Conservation (phyloP, 2,329 filamentous ascomycete genomes). For the Alternaria consortialis region DNA sequence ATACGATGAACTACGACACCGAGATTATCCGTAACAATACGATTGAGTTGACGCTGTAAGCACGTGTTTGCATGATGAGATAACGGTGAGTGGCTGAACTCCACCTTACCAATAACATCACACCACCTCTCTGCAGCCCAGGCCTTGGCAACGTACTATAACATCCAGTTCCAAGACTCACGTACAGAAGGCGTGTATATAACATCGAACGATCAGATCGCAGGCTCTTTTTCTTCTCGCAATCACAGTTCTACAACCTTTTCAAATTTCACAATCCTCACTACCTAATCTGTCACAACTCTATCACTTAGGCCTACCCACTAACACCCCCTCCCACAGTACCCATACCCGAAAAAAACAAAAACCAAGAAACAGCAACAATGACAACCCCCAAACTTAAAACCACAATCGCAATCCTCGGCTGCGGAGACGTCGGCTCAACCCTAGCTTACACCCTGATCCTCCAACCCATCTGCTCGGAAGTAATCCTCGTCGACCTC, state of each 20-base stretch:
- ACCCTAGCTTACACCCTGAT: conserved; percentile 63
- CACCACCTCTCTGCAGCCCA: conserved; percentile 31
- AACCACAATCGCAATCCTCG: conserved; percentile 60
- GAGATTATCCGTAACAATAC: neutral
- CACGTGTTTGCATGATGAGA: conserved; percentile 5
- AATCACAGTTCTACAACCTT: neutral
- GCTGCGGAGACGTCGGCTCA: conserved; percentile 61
- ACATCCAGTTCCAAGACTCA: conserved; percentile 4
- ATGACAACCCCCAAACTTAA: conserved; percentile 43
- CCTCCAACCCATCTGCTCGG: conserved; percentile 59
- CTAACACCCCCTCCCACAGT: neutral
- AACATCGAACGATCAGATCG: neutral
- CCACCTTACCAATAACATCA: conserved; percentile 21
- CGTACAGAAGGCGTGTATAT: conserved; percentile 11
- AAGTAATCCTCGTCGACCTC: conserved; percentile 64
- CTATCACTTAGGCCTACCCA: neutral
- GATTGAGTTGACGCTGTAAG: neutral
- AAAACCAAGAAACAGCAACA: neutral
- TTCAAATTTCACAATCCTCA: neutral
- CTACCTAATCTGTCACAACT: neutral
- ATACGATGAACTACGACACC: neutral
- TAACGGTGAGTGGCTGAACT: conserved; percentile 14
- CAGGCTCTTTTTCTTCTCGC: neutral
- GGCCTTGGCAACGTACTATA: conserved; percentile 24
- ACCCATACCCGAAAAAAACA: neutral